Evolutionary conservation across 1,284 basidiomycete species (phyloP), one percentile per base, ranked within the genome.

Genomic region (Cryptococcus sp.): DNA sequence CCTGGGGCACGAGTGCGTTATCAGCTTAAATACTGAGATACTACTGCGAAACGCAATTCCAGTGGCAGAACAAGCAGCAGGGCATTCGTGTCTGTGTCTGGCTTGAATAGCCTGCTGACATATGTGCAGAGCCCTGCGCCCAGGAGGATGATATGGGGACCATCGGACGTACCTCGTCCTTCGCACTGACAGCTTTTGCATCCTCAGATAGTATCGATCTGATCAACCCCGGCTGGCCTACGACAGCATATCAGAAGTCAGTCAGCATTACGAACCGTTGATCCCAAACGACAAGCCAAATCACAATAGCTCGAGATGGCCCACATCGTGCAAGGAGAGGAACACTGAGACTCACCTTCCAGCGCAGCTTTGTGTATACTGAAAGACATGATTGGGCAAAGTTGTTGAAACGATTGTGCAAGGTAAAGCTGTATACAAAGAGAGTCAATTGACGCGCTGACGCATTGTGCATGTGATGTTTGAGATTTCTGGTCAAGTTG

Each of bases 151-250:
- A 43, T 25, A 15, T n/a, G 17, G 10, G 29, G n/a, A 8, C 20
- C n/a, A 45, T 17, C 23, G 19, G 22, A 52, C 83, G 58, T 75
- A 91, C 90, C 60, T 75, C 83, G 74, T 94, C 91, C 15, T 82
- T 78, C 1, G 86, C 79, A 72, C 91, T 85, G 41, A 90, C 81
- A 29, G 85, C 79, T 58, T 81, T 82, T 3, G 87, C 81, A 69
- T 91, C 84, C 70, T 90, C 87, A 26, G 83, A 73, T 22, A 91
- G 72, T 25, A 93, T 81, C 3, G 86, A 83, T 54, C 86, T 85
- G 29, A 93, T 82, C 22, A 93, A 79, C 22, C 87, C 86, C 16
- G 86, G 81, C 76, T 94, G 91, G 67, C 87, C 91, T 92, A 65
- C 41, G n/a, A n/a, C 3, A 11, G 10, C 3, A 50, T 13, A 46